Evolutionary conservation across 495 filamentous ascomycete genomes (phyloP).

Genomic region (Talaromyces proteolyticus): DNA sequence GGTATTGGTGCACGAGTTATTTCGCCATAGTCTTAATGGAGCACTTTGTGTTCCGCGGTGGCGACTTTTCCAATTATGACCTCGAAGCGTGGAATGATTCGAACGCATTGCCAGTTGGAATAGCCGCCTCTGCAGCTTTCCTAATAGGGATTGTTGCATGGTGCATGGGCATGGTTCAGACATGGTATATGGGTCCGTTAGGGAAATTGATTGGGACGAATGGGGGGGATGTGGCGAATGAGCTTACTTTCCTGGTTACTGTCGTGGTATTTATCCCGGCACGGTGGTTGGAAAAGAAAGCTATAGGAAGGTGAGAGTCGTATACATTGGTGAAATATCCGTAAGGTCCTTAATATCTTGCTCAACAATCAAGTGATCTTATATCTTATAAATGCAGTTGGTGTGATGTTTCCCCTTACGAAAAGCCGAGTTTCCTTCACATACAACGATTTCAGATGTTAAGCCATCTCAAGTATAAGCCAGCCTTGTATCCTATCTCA

Average conservation of each 20-base stretch:
- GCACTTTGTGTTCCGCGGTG: slow-evolving; percentile 53
- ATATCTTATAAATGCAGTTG: too few relatives aligned
- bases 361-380: too few relatives aligned
- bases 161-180: slow-evolving; percentile 34
- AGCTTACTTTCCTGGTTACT: slow-evolving; percentile 45
- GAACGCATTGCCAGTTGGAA: slow-evolving; percentile 21
- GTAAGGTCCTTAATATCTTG: too few relatives aligned
- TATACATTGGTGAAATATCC: too few relatives aligned
- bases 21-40: slow-evolving; percentile 53
- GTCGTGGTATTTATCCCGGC: slow-evolving; percentile 28
- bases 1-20: slow-evolving; percentile 55
- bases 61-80: slow-evolving; percentile 34
- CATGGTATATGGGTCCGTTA: slow-evolving; percentile 39
- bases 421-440: too few relatives aligned
- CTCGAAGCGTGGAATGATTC: slow-evolving; percentile 29
- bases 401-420: too few relatives aligned
- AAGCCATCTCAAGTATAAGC: too few relatives aligned
- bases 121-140: slow-evolving; percentile 23
- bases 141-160: slow-evolving; percentile 26
- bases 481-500: too few relatives aligned
- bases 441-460: too few relatives aligned
- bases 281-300: slow-evolving; percentile 31
- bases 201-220: slow-evolving; percentile 36
- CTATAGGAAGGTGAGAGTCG: too few relatives aligned
- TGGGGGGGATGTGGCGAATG: slow-evolving; percentile 51